Evolutionary conservation across 1,284 basidiomycete genomes (phyloP).

Genomic region (Rhodofomes roseus): DNA sequence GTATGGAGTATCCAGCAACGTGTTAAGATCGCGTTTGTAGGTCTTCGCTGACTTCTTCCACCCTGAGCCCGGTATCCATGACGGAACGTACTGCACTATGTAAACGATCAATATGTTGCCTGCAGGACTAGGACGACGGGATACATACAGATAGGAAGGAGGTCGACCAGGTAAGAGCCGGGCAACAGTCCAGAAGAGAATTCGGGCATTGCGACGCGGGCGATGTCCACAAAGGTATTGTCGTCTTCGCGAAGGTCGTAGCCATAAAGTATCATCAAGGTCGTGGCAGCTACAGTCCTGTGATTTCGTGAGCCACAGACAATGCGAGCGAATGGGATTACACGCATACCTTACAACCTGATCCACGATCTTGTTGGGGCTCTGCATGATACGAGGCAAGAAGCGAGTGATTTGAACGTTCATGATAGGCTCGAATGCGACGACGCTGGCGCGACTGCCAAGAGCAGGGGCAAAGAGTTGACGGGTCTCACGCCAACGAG

Average conservation of each 20-base stretch:
- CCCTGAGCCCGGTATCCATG: slow-evolving; percentile 12
- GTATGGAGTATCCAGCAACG: slow-evolving; percentile 20
- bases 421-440: slow-evolving; percentile 42
- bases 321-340: background rate
- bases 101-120: slow-evolving; percentile 6
- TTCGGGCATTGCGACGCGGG: slow-evolving; percentile 6
- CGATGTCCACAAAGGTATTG: slow-evolving; percentile 10
- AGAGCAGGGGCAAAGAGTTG: slow-evolving; percentile 52
- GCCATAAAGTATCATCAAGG: slow-evolving; percentile 8
- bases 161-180: slow-evolving; percentile 13
- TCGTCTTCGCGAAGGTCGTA: slow-evolving; percentile 4
- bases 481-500: slow-evolving; percentile 57
- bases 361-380: slow-evolving; percentile 46
- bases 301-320: background rate
- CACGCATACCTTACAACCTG: slow-evolving; percentile 52
- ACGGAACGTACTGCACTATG: slow-evolving; percentile 12
- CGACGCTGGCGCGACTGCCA: slow-evolving; percentile 46
- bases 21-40: slow-evolving; percentile 10
- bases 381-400: slow-evolving; percentile 47
- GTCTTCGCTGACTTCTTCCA: slow-evolving; percentile 8
- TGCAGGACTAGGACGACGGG: background rate
- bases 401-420: slow-evolving; percentile 53
- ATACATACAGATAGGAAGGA: slow-evolving; percentile 7
- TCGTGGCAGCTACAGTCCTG: slow-evolving; percentile 6
- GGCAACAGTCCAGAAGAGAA: slow-evolving; percentile 7